Base-by-base conservation (phyloP, 108 stramenopile genomes). In the Cyclotella choctawhatcheeana region DNA sequence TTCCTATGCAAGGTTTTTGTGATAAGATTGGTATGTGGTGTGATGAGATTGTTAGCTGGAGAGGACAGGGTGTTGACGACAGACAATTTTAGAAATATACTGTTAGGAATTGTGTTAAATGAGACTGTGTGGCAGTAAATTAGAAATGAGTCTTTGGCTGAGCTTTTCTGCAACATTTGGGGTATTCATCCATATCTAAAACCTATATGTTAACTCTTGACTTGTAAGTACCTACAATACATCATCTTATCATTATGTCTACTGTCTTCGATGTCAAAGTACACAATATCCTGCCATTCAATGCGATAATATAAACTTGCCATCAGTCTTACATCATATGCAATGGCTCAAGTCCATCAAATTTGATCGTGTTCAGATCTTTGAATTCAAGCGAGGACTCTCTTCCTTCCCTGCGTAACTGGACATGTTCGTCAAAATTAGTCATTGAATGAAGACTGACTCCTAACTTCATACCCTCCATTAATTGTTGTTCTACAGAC, bases 1-100 rank as follows among this genome's bases (percentile, higher is more conserved):
- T 95, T 21, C 94, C 94, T 13, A 88, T 91, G 88, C 90, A 88
- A 62, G 84, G 77, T 25, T 91, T 88, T 68, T 88, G 90, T 51
- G 90, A 91, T 61, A 88, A 88, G 62, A 90, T 90, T 72, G 73
- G 72, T 7, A 26, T 44, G 21, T 53, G 50, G 47, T 76, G 74
- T 54, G 74, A 76, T 62, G 74, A 76, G 52, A 76, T 76, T 59
- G 61, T 76, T 2, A 68, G 74, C 52, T 76, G 74, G 74, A 61
- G 67, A 37, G 74, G 74, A 20, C 74, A 76, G 29, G 67, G 67
- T 22, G 44, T 76, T 21, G 60, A 63, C 14, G 5, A 67, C 17
- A 43, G 58, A 33, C 44, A 29, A n/a, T 18, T n/a, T n/a, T n/a
- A n/a, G n/a, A 67, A 22, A 33, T 53, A 51, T 53, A 67, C 31